Percentiles rank a stretch among this genome's conserved stretches.
phyloP scores from a whole-genome alignment of 2,329 filamentous ascomycete species.

The Fusarium dlaminii region DNA sequence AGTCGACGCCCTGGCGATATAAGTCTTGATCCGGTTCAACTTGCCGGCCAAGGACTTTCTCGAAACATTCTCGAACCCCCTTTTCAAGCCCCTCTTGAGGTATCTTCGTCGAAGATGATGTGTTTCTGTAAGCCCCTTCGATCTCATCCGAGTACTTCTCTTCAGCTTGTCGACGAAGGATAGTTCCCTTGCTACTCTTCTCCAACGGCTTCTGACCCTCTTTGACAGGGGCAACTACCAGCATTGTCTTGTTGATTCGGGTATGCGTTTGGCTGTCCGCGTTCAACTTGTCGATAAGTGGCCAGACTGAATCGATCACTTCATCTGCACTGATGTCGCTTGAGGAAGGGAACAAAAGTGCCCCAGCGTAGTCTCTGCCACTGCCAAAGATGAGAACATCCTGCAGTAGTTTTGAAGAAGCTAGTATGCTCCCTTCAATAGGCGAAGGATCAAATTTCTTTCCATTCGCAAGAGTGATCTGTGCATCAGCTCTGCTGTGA shows the following conservation, averaged over 20 bases:
- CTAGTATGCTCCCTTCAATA: conserved; percentile 64
- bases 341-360: conserved; percentile 60
- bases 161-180: conserved; percentile 63
- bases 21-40: conserved; percentile 58
- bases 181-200: conserved; percentile 72
- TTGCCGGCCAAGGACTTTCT: conserved; percentile 41
- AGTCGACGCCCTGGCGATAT: conserved; percentile 69
- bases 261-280: conserved; percentile 59
- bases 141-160: conserved; percentile 59
- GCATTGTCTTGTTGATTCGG: conserved; percentile 59
- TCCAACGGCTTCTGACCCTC: conserved; percentile 48
- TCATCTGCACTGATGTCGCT: conserved; percentile 44
- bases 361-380: conserved; percentile 64
- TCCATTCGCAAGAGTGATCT: conserved; percentile 70
- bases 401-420: conserved; percentile 53
- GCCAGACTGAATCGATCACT: conserved; percentile 54
- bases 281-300: conserved; percentile 59
- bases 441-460: conserved; percentile 75
- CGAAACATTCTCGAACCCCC: conserved; percentile 47
- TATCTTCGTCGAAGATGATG: conserved; percentile 16
- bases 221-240: conserved; percentile 54
- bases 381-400: conserved; percentile 71
- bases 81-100: conserved; percentile 48
- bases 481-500: conserved; percentile 68
- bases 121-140: conserved; percentile 53